Evolutionary conservation across 768 basidiomycete species (phyloP).

Genomic region (Austroboletus eburneus): DNA sequence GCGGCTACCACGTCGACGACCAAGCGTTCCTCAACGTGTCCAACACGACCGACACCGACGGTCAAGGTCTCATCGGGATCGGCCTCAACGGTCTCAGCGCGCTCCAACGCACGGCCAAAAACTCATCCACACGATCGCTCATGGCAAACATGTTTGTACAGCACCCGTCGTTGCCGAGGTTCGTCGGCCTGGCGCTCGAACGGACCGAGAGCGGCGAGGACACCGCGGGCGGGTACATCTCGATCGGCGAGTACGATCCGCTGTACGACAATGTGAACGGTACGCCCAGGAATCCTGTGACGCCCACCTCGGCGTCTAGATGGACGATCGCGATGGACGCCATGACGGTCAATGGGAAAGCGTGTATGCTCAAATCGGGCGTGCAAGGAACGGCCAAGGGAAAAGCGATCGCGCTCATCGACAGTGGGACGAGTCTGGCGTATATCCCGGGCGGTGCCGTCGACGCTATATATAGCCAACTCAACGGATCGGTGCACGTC

Average conservation of each 20-base stretch:
- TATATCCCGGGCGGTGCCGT: constrained; percentile 32
- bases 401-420: constrained; percentile 36
- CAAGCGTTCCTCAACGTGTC: constrained; percentile 26
- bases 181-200: constrained; percentile 41
- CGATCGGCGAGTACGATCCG: constrained; percentile 41
- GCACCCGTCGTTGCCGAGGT: constrained; percentile 31
- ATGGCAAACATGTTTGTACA: constrained; percentile 39
- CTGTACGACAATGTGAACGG: constrained; percentile 28
- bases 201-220: constrained; percentile 38
- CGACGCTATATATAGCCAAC: constrained; percentile 37
- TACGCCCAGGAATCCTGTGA: constrained; percentile 32
- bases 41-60: constrained; percentile 10
- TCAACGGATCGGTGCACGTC: constrained; percentile 35
- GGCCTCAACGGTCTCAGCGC: constrained; percentile 24
- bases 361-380: constrained; percentile 27
- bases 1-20: constrained; percentile 27
- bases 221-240: constrained; percentile 39
- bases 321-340: constrained; percentile 43
- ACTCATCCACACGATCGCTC: constrained; percentile 23
- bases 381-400: constrained; percentile 29
- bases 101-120: constrained; percentile 18
- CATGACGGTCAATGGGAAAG: constrained; percentile 33
- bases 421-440: constrained; percentile 41
- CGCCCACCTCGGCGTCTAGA: constrained; percentile 31
- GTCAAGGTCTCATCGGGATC: constrained; percentile 26